phyloP scores from a whole-genome alignment of 805 yeast species.

The Saturnispora saitoi region DNA sequence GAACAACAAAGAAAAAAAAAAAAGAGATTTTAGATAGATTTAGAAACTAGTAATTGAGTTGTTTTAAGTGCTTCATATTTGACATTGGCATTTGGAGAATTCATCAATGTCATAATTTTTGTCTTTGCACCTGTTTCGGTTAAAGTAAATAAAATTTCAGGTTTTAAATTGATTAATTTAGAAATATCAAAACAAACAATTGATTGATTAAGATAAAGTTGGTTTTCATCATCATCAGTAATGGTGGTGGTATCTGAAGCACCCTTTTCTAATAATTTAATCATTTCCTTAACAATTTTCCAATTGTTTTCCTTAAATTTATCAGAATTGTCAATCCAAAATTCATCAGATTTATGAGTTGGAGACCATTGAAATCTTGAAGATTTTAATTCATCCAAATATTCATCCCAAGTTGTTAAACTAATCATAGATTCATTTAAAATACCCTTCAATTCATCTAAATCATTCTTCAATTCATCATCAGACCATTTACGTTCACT shows the following conservation, averaged over 20 bases:
- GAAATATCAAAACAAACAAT: constrained; percentile 63
- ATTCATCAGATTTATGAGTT: constrained; percentile 78
- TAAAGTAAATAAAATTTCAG: constrained; percentile 50
- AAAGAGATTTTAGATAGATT: constrained; percentile 36
- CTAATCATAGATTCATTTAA: constrained; percentile 65
- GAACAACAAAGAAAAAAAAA: background rate
- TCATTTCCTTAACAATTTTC: constrained; percentile 57
- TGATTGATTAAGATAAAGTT: constrained; percentile 35
- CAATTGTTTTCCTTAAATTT: constrained; percentile 73
- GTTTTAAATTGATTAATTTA: constrained; percentile 49
- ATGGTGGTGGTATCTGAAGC: constrained; percentile 7
- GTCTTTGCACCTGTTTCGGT: constrained; percentile 57
- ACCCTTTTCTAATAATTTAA: constrained; percentile 38
- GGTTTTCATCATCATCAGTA: constrained; percentile 10
- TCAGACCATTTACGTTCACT: constrained; percentile 91
- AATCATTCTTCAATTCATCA: constrained; percentile 75
- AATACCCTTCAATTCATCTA: constrained; percentile 46
- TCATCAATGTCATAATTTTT: constrained; percentile 77
- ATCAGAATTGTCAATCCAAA: constrained; percentile 78
- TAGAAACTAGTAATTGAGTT: constrained; percentile 88
- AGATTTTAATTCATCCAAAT: constrained; percentile 72
- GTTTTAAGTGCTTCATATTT: constrained; percentile 93
- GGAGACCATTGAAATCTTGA: constrained; percentile 83
- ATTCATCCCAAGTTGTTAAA: constrained; percentile 89
- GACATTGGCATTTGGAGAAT: constrained; percentile 73